Base-by-base conservation (phyloP, 225 moss, liverwort and hornwort genomes). In the Marchantia polymorpha region DNA sequence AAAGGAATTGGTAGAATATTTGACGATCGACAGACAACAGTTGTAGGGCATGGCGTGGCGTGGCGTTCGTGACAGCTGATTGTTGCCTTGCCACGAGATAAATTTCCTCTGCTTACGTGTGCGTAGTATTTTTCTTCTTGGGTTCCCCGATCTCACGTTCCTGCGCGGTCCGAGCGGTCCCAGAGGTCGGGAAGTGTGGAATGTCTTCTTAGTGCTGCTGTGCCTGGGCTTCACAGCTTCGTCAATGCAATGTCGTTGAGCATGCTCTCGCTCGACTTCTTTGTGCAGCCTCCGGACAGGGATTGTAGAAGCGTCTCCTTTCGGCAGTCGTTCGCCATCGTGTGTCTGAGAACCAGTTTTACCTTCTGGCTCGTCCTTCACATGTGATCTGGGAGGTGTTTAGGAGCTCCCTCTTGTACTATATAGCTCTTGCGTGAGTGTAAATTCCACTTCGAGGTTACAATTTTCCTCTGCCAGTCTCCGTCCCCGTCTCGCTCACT, bases 211-310 rank as follows among this genome's bases (percentile, higher is more conserved):
- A 10, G 12, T 61, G 19, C 10, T 61, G 19, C 10, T 8, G 31
- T 59, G 19, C 46, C 56, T 22, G 54, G 12, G 55, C 14, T 66
- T 56, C 48, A 19, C 0, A 27, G 5, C 39, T 27, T 30, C 52
- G 29, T 52, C 46, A 30, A 55, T 75, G 79, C 75, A 74, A 79
- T 83, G 79, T 69, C 59, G 26, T 59, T 52, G 74, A 75, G 51
- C 20, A 31, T 59, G 15, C 66, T 60, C 64, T 67, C 56, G 46
- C 74, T 74, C 58, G 64, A 65, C 55, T 83, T 29, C 51, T 75
- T 49, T 8, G 73, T 61, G 14, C 66, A 74, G 69, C 74, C 83
- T 69, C 79, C 83, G 23, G 58, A 75, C 50, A 75, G 52, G 8
- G 72, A 63, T 54, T 20, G 17, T 29, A 17, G 22, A 55, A 53